phyloP scores from a whole-genome alignment of 75 land plant species.

The Pinus tabuliformis region DNA sequence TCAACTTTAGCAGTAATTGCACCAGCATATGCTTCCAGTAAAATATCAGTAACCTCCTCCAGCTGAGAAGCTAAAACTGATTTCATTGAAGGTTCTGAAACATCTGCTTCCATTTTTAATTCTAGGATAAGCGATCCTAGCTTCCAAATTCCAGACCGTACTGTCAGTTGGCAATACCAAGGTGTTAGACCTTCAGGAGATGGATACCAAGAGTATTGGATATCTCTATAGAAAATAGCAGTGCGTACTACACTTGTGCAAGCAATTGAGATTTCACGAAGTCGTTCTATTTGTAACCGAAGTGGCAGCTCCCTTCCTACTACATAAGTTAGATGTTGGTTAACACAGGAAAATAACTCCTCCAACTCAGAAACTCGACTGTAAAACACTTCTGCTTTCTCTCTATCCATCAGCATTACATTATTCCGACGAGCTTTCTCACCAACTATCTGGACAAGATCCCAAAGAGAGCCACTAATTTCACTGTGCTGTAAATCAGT shows the following conservation, averaged over 20 bases:
- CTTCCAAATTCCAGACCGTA: constrained; percentile 81
- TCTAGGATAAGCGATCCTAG: constrained; percentile 66
- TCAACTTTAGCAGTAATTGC: constrained; percentile 83
- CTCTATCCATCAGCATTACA: constrained; percentile 96
- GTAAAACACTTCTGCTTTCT: constrained; percentile 95
- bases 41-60: constrained; percentile 65
- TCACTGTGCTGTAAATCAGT: constrained; percentile 18
- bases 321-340: constrained; percentile 47
- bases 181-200: constrained; percentile 85
- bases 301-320: constrained; percentile 43
- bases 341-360: constrained; percentile 74
- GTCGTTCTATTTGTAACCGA: constrained; percentile 53
- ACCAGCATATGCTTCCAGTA: constrained; percentile 76
- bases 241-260: constrained; percentile 46
- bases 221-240: constrained; percentile 59
- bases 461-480: constrained; percentile 83
- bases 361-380: constrained; percentile 92
- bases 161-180: constrained; percentile 78
- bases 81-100: constrained; percentile 41
- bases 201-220: constrained; percentile 90
- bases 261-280: constrained; percentile 75
- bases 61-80: constrained; percentile 49
- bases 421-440: constrained; percentile 89
- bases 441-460: constrained; percentile 83
- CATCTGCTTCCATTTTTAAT: constrained; percentile 50